These are phyloP conservation scores for Tetrahymena malaccensis DNA, from an alignment of 73 alveolate genomes.

Conservation along the genomic window DNA sequence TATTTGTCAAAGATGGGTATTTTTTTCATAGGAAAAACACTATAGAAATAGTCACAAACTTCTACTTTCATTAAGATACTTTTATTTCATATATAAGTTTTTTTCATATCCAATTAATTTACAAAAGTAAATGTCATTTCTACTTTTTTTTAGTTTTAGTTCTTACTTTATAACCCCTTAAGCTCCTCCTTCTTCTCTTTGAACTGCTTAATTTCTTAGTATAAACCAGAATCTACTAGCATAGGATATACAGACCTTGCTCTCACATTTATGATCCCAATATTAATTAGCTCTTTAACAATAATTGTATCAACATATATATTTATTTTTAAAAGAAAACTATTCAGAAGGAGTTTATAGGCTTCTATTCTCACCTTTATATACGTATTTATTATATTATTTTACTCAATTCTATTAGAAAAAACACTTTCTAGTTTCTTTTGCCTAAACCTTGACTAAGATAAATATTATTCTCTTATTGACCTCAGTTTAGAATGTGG, in stretches of 20 bases:
- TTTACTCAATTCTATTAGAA: neutral
- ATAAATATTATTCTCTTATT: neutral
- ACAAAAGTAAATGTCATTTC: neutral
- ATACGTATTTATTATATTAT: no score
- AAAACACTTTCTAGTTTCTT: neutral
- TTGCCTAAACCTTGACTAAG: neutral
- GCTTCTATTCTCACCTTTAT: neutral
- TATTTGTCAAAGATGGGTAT: neutral
- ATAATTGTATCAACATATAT: neutral
- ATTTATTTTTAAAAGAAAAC: no score
- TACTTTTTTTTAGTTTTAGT: neutral
- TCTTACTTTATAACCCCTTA: neutral
- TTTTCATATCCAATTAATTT: neutral
- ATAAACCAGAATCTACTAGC: neutral
- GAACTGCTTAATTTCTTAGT: neutral
- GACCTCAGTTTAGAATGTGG: neutral
- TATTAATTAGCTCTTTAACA: neutral
- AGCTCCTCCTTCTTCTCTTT: neutral
- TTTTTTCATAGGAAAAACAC: neutral
- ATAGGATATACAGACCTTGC: neutral
- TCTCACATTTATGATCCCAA: neutral
- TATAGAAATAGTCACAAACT: neutral
- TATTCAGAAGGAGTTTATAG: neutral
- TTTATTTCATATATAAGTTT: neutral
- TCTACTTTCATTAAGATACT: neutral